phyloP scores from a whole-genome alignment of 139 green algal genomes.

The Auxenochlorella protothecoides region DNA sequence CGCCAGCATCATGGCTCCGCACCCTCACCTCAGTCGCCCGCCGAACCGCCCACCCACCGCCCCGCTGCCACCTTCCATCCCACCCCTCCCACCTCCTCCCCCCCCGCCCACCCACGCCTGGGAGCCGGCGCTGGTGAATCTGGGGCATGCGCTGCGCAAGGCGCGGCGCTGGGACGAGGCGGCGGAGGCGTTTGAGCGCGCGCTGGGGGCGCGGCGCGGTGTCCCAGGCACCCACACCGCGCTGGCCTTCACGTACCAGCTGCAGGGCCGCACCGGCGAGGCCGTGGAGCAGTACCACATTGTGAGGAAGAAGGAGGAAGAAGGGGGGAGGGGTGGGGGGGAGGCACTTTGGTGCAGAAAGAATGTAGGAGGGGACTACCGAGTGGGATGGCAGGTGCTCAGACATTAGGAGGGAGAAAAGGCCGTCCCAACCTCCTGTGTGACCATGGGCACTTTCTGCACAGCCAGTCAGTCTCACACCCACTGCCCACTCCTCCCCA shows the following conservation, averaged over 20 bases:
- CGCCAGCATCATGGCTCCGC: too few species aligned
- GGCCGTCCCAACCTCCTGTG: not conserved
- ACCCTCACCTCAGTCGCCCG: too few species aligned
- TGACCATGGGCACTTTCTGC: not conserved
- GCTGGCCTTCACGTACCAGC: constrained; percentile 69
- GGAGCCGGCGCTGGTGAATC: constrained; percentile 74
- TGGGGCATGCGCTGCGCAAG: constrained; percentile 85
- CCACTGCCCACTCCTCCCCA: not conserved
- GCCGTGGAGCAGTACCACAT: constrained; percentile 81
- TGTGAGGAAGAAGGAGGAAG: too few species aligned
- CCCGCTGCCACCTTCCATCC: not conserved
- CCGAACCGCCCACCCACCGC: too few species aligned
- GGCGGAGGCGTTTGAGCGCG: constrained; percentile 43
- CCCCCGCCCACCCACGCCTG: constrained; percentile 16
- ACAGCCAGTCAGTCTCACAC: not conserved
- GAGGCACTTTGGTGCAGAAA: not conserved
- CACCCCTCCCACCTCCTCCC: not conserved
- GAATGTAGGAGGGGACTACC: too few species aligned
- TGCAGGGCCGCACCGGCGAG: constrained; percentile 39
- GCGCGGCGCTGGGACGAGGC: constrained; percentile 38
- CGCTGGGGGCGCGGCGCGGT: constrained; percentile 30
- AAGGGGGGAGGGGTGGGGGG: constrained; percentile 11
- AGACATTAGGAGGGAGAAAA: not conserved
- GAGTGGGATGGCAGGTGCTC: not conserved
- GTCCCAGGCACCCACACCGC: constrained; percentile 54